Conservation (phyloP, 768 basidiomycete species). For the Termitomyces eurrhizus region DNA sequence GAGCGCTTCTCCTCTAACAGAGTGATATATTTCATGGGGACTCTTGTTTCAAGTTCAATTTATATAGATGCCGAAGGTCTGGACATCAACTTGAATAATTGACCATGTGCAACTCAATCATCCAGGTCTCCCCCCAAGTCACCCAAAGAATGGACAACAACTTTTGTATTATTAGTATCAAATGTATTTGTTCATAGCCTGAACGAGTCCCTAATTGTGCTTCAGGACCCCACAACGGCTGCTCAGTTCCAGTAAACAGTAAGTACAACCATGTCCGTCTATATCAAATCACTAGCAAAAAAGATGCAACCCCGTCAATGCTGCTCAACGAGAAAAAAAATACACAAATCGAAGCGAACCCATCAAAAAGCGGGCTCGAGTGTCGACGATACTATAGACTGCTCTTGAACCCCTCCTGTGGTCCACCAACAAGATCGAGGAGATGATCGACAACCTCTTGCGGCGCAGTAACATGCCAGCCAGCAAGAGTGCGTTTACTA, state of each 20-base stretch:
- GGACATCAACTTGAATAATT: too few relatives aligned
- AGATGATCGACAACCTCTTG: slow-evolving; percentile 83
- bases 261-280: neutral
- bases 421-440: slow-evolving; percentile 47
- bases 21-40: too few relatives aligned
- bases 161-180: neutral
- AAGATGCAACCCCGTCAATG: neutral
- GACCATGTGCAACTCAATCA: too few relatives aligned
- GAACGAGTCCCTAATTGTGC: too few relatives aligned
- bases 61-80: too few relatives aligned
- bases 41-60: too few relatives aligned
- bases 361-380: too few relatives aligned
- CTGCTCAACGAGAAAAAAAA: neutral
- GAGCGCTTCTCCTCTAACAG: too few relatives aligned
- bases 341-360: neutral
- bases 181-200: neutral
- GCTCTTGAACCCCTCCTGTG: slow-evolving; percentile 4
- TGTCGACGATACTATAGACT: neutral
- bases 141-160: too few relatives aligned
- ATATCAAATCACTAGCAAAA: neutral
- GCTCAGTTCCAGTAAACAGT: neutral
- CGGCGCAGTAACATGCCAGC: slow-evolving; percentile 90
- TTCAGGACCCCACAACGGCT: neutral
- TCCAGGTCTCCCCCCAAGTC: too few relatives aligned
- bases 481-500: slow-evolving; percentile 84